These are phyloP conservation scores for Chrysoporthe austroafricana DNA, from an alignment of 2,329 filamentous ascomycete genomes.

Conservation along the genomic window DNA sequence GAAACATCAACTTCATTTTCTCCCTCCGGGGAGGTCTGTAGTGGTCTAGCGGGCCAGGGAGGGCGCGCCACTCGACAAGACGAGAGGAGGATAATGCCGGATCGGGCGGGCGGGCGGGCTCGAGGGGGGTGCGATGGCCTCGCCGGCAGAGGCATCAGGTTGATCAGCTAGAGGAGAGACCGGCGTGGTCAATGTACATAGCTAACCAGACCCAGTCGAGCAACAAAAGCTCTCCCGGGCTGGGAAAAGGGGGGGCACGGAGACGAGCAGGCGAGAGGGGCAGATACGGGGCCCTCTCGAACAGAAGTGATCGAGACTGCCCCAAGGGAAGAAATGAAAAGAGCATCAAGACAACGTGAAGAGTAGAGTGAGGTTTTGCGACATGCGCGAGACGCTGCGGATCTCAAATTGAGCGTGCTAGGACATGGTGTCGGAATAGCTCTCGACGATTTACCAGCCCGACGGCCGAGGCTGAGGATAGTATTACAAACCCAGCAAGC, in stretches of 20 bases:
- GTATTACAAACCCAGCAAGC: background rate
- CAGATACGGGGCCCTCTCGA: background rate
- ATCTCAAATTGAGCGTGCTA: background rate
- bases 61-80: background rate
- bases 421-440: background rate
- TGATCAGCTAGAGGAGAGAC: background rate
- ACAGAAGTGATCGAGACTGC: background rate
- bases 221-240: background rate
- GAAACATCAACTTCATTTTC: slow-evolving; percentile 1
- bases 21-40: slow-evolving; percentile 28
- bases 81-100: background rate
- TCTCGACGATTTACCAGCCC: slow-evolving; percentile 25
- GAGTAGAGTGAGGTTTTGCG: background rate
- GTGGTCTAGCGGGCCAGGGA: background rate
- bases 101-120: background rate
- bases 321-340: background rate
- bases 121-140: background rate
- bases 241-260: background rate
- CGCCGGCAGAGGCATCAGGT: background rate
- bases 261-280: background rate
- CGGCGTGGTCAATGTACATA: background rate
- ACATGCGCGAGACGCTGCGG: background rate
- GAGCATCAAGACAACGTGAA: background rate
- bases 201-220: background rate
- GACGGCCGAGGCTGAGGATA: slow-evolving; percentile 23